Evolutionary conservation across 768 basidiomycete genomes (phyloP).

Genomic region (Termitomyces sp.): DNA sequence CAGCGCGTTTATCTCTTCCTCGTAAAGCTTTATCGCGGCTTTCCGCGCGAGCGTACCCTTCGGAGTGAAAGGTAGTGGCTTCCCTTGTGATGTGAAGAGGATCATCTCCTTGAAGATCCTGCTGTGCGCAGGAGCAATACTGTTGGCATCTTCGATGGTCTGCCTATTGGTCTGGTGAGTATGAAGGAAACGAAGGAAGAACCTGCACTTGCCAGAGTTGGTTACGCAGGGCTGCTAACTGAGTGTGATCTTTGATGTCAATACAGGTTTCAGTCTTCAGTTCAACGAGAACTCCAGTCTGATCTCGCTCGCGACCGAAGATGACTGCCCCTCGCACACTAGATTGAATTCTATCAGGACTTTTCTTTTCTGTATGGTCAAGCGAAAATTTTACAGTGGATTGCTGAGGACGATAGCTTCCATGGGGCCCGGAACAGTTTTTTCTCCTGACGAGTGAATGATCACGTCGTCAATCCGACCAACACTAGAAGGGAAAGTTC

Average conservation of each 20-base stretch:
- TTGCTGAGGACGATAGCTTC: constrained; percentile 17
- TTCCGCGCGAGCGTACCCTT: constrained; percentile 42
- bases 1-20: constrained; percentile 33
- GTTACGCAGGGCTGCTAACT: constrained; percentile 23
- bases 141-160: constrained; percentile 37
- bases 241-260: constrained; percentile 12
- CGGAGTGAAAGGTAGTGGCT: constrained; percentile 35
- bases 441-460: constrained; percentile 29
- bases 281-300: constrained; percentile 22
- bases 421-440: constrained; percentile 30
- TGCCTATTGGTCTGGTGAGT: constrained; percentile 17
- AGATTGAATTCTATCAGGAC: too few relatives aligned
- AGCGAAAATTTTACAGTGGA: constrained; percentile 9
- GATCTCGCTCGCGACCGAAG: constrained; percentile 30
- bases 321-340: constrained; percentile 22
- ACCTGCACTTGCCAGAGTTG: constrained; percentile 21
- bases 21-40: constrained; percentile 32
- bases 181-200: not conserved
- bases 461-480: constrained; percentile 37
- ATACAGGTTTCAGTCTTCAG: constrained; percentile 9
- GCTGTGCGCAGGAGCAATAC: constrained; percentile 30
- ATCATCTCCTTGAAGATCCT: constrained; percentile 49
- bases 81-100: constrained; percentile 30
- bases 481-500: constrained; percentile 16
- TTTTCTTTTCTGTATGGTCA: not conserved